phyloP scores from a whole-genome alignment of 1,284 basidiomycete species.

The Pseudozyma hubeiensis region DNA sequence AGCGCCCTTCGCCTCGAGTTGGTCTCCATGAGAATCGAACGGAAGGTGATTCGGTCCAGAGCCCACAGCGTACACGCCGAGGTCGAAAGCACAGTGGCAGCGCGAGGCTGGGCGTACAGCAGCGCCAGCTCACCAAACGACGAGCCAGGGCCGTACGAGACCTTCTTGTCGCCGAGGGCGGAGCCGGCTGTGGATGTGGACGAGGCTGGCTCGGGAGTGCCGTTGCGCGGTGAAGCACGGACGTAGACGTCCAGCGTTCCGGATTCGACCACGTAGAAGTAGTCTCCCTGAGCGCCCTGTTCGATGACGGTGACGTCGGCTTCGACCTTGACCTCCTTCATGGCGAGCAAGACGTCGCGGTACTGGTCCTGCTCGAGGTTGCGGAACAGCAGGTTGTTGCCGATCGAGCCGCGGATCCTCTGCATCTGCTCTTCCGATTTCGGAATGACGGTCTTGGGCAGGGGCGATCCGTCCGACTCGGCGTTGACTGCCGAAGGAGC shows the following conservation, averaged over 20 bases:
- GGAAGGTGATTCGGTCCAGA: slow-evolving; percentile 95
- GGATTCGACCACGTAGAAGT: slow-evolving; percentile 95
- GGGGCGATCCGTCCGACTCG: slow-evolving; percentile 19
- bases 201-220: slow-evolving; percentile 45
- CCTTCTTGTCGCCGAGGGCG: slow-evolving; percentile 65
- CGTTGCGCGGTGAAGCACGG: slow-evolving; percentile 56
- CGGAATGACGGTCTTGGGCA: slow-evolving; percentile 69
- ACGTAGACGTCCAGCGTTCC: slow-evolving; percentile 90
- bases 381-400: slow-evolving; percentile 91
- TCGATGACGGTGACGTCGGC: slow-evolving; percentile 88
- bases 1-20: slow-evolving; percentile 80
- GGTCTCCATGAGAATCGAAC: slow-evolving; percentile 81
- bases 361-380: slow-evolving; percentile 97
- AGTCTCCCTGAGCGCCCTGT: slow-evolving; percentile 96
- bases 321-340: slow-evolving; percentile 85
- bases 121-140: slow-evolving; percentile 96
- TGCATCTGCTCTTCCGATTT: slow-evolving; percentile 87
- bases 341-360: slow-evolving; percentile 89
- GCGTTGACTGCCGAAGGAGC: slow-evolving; percentile 72
- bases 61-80: slow-evolving; percentile 89
- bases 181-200: slow-evolving; percentile 30
- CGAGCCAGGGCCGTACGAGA: slow-evolving; percentile 84
- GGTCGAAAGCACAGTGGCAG: slow-evolving; percentile 89
- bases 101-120: slow-evolving; percentile 96
- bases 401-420: slow-evolving; percentile 87